Base-by-base conservation (phyloP, 176 grass and related monocot species). In the Paspalum notatum region DNA sequence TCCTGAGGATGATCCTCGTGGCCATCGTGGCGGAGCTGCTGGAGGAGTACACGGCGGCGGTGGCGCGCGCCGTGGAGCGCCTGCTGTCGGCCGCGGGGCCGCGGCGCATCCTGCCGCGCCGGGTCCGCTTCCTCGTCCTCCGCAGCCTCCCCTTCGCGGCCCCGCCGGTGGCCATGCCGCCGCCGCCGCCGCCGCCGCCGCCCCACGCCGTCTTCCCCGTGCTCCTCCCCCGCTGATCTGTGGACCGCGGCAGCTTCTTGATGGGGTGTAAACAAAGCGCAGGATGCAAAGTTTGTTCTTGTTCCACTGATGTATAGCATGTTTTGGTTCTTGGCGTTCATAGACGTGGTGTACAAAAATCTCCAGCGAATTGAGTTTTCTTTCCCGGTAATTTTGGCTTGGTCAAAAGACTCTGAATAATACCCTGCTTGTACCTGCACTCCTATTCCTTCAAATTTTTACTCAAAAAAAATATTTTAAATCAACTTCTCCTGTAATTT, bases 61-160 rank as follows among this genome's bases (percentile, higher is more conserved):
- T 92, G 86, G 86, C 90, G 64, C 75, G 80, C 13, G 79, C 73
- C 41, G 43, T 92, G 79, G 90, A 92, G 83, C 83, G 73, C 17
- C 49, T 89, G 64, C 79, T 92, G 56, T 74, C 66, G 0, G 75
- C 60, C 2, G 64, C 57, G 71, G 78, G 77, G 8, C 84, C 87
- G 37, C 51, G 51, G 3, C 79, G 72, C 58, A 53, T 92, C 43
- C 66, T 88, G 71, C 80, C 86, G 9, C 84, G 86, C 49, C 61
- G 87, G 27, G 75, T 88, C 48, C 77, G 80, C 7, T 80, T 84
- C 71, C 77, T 86, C 43, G 83, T 92, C 69, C 80, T 88, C 60
- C 83, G 75, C 22, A 74, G 66, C 64, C 90, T 79, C 68, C 81
- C 87, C 65, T 78, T 85, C 68, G 64, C 74, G 21, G 12, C 73